These are phyloP conservation scores for Trametes elegans DNA, from an alignment of 768 basidiomycete species.

Conservation along the genomic window DNA sequence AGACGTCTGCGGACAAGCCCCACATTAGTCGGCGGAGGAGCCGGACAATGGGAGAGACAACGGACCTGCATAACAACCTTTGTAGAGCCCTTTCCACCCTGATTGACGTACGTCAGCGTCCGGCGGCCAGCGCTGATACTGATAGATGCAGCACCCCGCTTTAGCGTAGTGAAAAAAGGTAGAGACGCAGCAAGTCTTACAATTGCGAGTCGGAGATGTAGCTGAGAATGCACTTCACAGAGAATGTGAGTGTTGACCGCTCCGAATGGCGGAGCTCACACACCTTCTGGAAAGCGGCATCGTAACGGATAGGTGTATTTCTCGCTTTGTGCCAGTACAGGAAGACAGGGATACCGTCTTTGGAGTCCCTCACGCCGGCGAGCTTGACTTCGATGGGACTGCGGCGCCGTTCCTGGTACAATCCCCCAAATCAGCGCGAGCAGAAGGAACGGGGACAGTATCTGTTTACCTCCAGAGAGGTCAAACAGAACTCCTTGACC, in stretches of 20 bases:
- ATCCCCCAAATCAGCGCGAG: not conserved
- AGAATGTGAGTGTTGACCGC: not conserved
- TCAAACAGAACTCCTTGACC: conserved; percentile 34
- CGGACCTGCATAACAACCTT: conserved; percentile 67
- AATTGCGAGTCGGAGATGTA: conserved; percentile 80
- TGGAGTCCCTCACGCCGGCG: conserved; percentile 42
- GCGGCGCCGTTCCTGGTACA: conserved; percentile 54
- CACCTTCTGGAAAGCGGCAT: conserved; percentile 76
- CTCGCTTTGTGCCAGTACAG: conserved; percentile 84
- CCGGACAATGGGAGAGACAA: conserved; percentile 12
- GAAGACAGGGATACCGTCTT: conserved; percentile 48
- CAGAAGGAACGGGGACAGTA: not conserved
- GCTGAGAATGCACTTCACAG: conserved; percentile 80
- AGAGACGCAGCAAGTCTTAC: too few species aligned
- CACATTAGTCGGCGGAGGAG: not conserved
- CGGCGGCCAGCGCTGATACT: conserved; percentile 58
- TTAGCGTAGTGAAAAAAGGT: too few species aligned
- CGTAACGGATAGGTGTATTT: conserved; percentile 57
- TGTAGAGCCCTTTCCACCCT: conserved; percentile 25
- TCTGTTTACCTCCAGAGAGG: conserved; percentile 1
- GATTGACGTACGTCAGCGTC: conserved; percentile 45
- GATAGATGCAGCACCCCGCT: too few species aligned
- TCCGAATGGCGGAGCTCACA: too few species aligned
- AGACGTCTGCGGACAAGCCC: too few species aligned
- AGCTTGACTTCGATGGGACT: conserved; percentile 70